Base-by-base conservation (phyloP, 1,284 basidiomycete genomes). In the Leucoagaricus sp. region DNA sequence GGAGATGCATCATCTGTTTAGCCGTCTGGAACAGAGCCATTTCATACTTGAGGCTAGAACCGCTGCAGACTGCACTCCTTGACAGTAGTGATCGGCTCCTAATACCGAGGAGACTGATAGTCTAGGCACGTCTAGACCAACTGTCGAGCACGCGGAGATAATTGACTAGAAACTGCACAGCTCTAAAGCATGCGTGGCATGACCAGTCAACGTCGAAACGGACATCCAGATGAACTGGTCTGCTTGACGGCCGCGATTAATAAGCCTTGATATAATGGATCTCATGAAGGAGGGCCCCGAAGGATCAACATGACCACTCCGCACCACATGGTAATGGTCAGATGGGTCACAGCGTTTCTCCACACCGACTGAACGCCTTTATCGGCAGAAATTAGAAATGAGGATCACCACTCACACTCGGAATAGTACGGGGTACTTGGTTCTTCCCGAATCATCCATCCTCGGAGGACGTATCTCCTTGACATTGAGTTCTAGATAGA, bases 401-500 rank as follows among this genome's bases (percentile, higher is more conserved):
- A n/a, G n/a, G n/a, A n/a, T n/a, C n/a, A n/a, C n/a, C n/a, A 77
- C 84, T 65, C 71, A 94, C 82, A 96, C 90, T 53, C 83, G 77
- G 77, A 97, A 94, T 10, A 97, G 76, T 10, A 98, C 93, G 0
- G 96, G 93, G 68, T 99, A 98, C 67, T 94, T 93, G 13, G 90
- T 94, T 33, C 91, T 85, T 4, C 96, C 96, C 8, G 91, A 88
- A 62, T 91, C 86, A 67, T 99, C 96, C 84, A 98, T 92, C 61
- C 85, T 82, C 4, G 94, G 93, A 15, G 96, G 96, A 13, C 94
- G 84, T 61, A 96, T 84, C 75, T 98, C 96, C 63, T 90, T 81
- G 53, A 91, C 89, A 69, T 96, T 96, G 50, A 96, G 77, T 66
- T 91, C 91, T 89, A 64, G 45, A 44, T 54, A 58, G 9, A 60